phyloP scores from a whole-genome alignment of 2,329 filamentous ascomycete genomes.

The Phoma sp. region DNA sequence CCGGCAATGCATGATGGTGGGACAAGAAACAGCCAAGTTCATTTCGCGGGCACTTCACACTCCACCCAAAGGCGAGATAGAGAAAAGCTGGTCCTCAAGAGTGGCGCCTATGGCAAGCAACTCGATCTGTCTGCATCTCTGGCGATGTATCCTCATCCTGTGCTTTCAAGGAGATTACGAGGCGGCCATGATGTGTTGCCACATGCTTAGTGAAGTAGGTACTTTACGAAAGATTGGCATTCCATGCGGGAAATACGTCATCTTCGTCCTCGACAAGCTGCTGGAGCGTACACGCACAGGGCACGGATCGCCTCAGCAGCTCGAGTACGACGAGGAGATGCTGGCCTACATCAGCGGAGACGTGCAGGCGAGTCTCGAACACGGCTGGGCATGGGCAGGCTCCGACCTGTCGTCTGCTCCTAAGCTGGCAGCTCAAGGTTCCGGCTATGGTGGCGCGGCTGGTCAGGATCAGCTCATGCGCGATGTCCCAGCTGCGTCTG shows the following conservation, averaged over 20 bases:
- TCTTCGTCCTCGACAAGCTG: conserved; percentile 78
- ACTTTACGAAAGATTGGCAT: conserved; percentile 73
- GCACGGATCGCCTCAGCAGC: conserved; percentile 44
- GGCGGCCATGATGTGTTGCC: conserved; percentile 73
- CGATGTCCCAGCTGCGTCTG: conserved; percentile 54
- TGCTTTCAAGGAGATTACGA: conserved; percentile 76
- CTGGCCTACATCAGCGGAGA: conserved; percentile 86
- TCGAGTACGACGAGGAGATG: conserved; percentile 81
- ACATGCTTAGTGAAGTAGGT: conserved; percentile 73
- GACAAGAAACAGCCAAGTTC: conserved; percentile 78
- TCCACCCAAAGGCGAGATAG: conserved; percentile 35
- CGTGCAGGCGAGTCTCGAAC: conserved; percentile 77
- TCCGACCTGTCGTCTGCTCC: conserved; percentile 43
- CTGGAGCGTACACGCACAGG: conserved; percentile 60
- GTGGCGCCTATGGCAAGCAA: conserved; percentile 73
- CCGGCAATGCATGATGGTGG: conserved; percentile 75
- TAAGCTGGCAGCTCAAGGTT: too few species aligned
- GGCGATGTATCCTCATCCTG: conserved; percentile 83
- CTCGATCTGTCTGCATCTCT: conserved; percentile 81
- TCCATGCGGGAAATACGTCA: conserved; percentile 79
- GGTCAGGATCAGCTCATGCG: conserved; percentile 36
- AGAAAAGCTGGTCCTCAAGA: conserved; percentile 58
- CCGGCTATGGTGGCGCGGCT: neutral
- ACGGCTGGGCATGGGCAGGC: conserved; percentile 79
- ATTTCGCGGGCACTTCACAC: conserved; percentile 69